A percentile compares a stretch with the other conserved stretches of the same genome.
These are phyloP conservation scores for Curvularia eragrostidis DNA, from an alignment of 2,329 filamentous ascomycete genomes.

Conservation along the genomic window DNA sequence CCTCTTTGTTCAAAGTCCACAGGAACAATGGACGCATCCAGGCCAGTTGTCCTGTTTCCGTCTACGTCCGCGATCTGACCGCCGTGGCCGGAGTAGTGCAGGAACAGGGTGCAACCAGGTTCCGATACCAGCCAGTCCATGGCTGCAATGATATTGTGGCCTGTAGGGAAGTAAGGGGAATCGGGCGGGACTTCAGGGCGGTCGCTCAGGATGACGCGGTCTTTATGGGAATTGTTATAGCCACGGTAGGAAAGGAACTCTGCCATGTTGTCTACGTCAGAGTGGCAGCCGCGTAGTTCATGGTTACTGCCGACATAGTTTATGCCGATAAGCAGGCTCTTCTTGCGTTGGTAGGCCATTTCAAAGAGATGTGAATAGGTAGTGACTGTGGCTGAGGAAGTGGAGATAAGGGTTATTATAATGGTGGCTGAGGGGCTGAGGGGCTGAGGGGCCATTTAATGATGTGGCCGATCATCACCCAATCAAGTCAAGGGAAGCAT, in stretches of 20 bases:
- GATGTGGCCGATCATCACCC: slow-evolving; percentile 22
- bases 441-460: slow-evolving; percentile 35
- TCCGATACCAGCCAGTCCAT: slow-evolving; percentile 65
- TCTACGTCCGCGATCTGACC: slow-evolving; percentile 59
- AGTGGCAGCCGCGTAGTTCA: slow-evolving; percentile 57
- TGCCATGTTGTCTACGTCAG: slow-evolving; percentile 58
- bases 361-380: not conserved
- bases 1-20: slow-evolving; percentile 61
- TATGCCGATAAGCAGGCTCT: slow-evolving; percentile 62
- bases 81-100: slow-evolving; percentile 67
- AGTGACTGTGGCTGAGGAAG: not conserved
- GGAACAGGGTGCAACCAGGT: slow-evolving; percentile 60
- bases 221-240: slow-evolving; percentile 51
- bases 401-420: not conserved
- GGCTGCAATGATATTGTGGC: slow-evolving; percentile 58
- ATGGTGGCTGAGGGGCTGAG: slow-evolving; percentile 6
- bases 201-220: slow-evolving; percentile 57
- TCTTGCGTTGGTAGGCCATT: slow-evolving; percentile 45
- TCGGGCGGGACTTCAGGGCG: slow-evolving; percentile 36
- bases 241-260: slow-evolving; percentile 55
- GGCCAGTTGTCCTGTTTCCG: slow-evolving; percentile 45
- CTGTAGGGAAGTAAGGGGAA: slow-evolving; percentile 49
- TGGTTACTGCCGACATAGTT: slow-evolving; percentile 58
- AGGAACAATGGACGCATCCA: slow-evolving; percentile 62
- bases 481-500: slow-evolving; percentile 18